Conservation (phyloP, 176 grass and related monocot genomes). For the Bothriochloa decipiens region DNA sequence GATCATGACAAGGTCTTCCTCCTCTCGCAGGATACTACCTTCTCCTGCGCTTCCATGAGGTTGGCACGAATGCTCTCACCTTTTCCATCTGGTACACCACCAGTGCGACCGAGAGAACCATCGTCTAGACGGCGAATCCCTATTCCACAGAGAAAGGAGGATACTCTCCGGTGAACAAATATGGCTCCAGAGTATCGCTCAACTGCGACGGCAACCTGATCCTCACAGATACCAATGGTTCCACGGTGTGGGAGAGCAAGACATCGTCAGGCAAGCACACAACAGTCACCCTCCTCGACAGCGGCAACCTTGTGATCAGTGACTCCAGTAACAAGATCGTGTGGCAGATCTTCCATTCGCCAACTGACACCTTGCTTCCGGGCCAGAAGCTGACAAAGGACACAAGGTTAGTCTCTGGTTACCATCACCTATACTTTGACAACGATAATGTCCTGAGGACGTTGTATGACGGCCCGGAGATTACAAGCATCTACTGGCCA, state of each 20-base stretch:
- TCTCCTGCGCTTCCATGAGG: slow-evolving; percentile 55
- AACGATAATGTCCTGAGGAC: slow-evolving; percentile 69
- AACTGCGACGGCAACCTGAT: slow-evolving; percentile 63
- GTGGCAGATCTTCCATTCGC: slow-evolving; percentile 68
- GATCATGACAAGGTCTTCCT: slow-evolving; percentile 42
- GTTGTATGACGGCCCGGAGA: slow-evolving; percentile 56
- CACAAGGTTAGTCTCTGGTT: slow-evolving; percentile 56
- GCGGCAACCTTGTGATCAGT: slow-evolving; percentile 64
- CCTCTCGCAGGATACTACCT: slow-evolving; percentile 49
- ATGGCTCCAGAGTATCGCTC: slow-evolving; percentile 56
- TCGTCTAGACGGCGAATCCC: slow-evolving; percentile 72
- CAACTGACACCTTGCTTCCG: slow-evolving; percentile 61
- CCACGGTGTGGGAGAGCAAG: slow-evolving; percentile 62
- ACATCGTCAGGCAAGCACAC: slow-evolving; percentile 49
- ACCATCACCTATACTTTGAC: slow-evolving; percentile 66
- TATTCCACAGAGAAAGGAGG: slow-evolving; percentile 34
- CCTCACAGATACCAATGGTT: slow-evolving; percentile 61
- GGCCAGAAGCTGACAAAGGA: slow-evolving; percentile 56
- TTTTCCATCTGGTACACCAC: slow-evolving; percentile 77
- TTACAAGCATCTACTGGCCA: slow-evolving; percentile 79
- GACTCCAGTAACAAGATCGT: slow-evolving; percentile 43
- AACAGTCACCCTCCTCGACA: slow-evolving; percentile 55
- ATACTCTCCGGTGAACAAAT: slow-evolving; percentile 55
- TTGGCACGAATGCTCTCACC: slow-evolving; percentile 57
- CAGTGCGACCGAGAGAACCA: slow-evolving; percentile 35